phyloP scores from a whole-genome alignment of 257 asterid species.

The Primulina tabacum region DNA sequence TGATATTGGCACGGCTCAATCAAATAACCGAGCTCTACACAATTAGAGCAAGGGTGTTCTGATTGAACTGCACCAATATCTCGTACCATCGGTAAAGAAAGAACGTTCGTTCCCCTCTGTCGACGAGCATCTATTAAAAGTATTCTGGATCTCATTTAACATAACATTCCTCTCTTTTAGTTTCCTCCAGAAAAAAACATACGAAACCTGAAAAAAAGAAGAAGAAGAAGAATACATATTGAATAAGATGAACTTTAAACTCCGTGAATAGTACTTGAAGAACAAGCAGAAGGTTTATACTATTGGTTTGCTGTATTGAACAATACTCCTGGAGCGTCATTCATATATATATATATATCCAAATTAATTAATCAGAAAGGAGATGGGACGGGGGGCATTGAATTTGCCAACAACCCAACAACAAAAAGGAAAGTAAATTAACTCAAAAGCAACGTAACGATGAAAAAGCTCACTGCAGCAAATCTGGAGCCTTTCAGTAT shows the following conservation, averaged over 20 bases:
- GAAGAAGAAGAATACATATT: not conserved
- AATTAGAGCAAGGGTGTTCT: conserved; percentile 52
- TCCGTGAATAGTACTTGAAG: not conserved
- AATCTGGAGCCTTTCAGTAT: conserved; percentile 63
- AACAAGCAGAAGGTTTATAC: not conserved
- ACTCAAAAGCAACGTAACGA: conserved; percentile 62
- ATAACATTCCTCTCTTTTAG: no score
- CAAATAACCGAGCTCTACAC: conserved; percentile 60
- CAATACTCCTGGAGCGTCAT: not conserved
- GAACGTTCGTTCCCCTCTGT: no score
- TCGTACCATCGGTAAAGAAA: conserved; percentile 27
- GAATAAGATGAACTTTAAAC: not conserved
- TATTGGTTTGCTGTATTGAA: not conserved
- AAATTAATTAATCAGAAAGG: not conserved
- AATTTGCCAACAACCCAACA: conserved; percentile 63
- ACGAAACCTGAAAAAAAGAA: no score
- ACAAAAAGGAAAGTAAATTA: conserved; percentile 55
- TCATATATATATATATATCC: no score
- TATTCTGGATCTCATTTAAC: no score
- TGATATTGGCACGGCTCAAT: conserved; percentile 99
- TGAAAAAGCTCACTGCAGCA: conserved; percentile 73
- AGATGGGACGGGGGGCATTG: conserved; percentile 41
- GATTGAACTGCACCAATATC: conserved; percentile 99
- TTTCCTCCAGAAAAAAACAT: no score
- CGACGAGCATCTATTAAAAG: no score